A percentile compares a stretch with the other conserved stretches of the same genome.
These are phyloP conservation scores for Cochlearia excelsa DNA, from an alignment of 345 rosid genomes.

Conservation along the genomic window DNA sequence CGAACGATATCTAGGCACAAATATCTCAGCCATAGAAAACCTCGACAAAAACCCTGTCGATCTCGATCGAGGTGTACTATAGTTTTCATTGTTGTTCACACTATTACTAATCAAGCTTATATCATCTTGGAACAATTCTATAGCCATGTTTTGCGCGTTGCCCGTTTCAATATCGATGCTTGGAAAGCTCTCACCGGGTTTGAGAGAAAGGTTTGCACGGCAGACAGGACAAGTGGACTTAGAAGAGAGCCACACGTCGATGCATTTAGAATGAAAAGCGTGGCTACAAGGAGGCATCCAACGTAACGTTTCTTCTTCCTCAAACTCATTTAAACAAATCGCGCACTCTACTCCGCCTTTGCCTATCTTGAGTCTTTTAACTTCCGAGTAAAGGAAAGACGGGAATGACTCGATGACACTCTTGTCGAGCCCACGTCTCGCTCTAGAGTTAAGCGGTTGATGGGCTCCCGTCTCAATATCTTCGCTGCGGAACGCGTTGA, in stretches of 20 bases:
- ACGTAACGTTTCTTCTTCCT: constrained; percentile 65
- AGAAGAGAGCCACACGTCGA: constrained; percentile 66
- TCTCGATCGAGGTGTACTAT: constrained; percentile 42
- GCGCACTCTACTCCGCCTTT: constrained; percentile 57
- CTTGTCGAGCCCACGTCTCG: constrained; percentile 45
- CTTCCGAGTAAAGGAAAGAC: constrained; percentile 56
- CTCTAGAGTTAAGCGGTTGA: not conserved
- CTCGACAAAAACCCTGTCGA: constrained; percentile 45
- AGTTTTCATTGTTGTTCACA: constrained; percentile 18
- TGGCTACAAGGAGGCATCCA: constrained; percentile 72
- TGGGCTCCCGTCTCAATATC: not conserved
- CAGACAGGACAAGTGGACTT: constrained; percentile 75
- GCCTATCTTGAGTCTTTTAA: constrained; percentile 54
- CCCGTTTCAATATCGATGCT: constrained; percentile 31
- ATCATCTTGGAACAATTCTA: constrained; percentile 2
- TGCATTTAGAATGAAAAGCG: constrained; percentile 64
- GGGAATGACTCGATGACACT: constrained; percentile 56
- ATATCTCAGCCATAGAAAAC: constrained; percentile 40
- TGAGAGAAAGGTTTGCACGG: constrained; percentile 41
- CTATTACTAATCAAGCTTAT: constrained; percentile 22
- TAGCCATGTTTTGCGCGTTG: constrained; percentile 2
- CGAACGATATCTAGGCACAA: constrained; percentile 59
- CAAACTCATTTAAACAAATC: constrained; percentile 63
- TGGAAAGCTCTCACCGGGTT: constrained; percentile 26
- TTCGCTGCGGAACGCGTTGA: not conserved